phyloP scores from a whole-genome alignment of 306 rosid species.

The Sesbania bispinosa region DNA sequence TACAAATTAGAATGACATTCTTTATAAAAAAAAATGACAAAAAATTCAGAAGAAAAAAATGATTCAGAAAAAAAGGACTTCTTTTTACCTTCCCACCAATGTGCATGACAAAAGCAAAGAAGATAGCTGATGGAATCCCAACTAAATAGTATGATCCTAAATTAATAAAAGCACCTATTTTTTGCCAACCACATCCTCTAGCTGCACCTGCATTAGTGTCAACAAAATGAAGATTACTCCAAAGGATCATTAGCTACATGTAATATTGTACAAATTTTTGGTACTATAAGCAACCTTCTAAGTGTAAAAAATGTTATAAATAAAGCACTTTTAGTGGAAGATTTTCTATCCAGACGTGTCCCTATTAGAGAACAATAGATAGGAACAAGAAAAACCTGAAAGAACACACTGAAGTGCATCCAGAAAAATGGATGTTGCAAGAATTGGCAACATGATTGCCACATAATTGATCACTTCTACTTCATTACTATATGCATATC shows the following conservation, averaged over 20 bases:
- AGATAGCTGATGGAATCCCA: conserved; percentile 62
- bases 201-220: conserved; percentile 49
- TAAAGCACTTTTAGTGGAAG: neutral
- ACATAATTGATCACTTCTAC: too few relatives aligned
- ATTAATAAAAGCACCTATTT: conserved; percentile 67
- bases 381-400: conserved; percentile 41
- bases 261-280: neutral
- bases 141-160: conserved; percentile 70
- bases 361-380: neutral
- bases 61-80: neutral
- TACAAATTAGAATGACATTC: neutral
- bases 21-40: neutral
- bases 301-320: neutral
- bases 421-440: conserved; percentile 51
- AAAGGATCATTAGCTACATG: neutral
- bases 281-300: neutral
- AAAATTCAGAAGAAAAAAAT: too few relatives aligned
- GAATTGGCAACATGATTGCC: too few relatives aligned
- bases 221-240: neutral
- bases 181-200: conserved; percentile 92
- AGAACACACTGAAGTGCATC: conserved; percentile 73
- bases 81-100: conserved; percentile 64
- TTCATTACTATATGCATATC: too few relatives aligned
- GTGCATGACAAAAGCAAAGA: conserved; percentile 58
- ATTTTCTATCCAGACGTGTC: neutral